phyloP scores from a whole-genome alignment of 1,284 basidiomycete genomes.

The Ustilago shanxiensis region DNA sequence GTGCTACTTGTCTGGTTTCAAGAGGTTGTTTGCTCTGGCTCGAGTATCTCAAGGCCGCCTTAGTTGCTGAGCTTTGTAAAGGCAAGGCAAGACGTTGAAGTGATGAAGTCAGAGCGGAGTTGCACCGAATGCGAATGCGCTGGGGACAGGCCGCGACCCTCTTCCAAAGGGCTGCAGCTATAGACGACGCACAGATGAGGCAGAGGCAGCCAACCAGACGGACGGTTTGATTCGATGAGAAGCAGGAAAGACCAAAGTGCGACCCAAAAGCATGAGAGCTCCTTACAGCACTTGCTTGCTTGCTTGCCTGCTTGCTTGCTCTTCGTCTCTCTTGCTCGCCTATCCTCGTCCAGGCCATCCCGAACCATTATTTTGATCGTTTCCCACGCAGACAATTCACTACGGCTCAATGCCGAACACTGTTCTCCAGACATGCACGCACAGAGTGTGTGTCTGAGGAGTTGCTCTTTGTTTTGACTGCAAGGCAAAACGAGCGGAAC shows the following conservation, averaged over 20 bases:
- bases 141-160: neutral
- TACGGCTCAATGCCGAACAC: constrained; percentile 7
- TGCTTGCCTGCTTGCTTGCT: constrained; percentile 1
- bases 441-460: too few relatives aligned
- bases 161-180: constrained; percentile 6
- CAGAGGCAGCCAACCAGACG: constrained; percentile 2
- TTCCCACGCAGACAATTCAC: neutral
- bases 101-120: neutral
- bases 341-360: neutral
- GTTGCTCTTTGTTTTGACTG: neutral
- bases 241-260: neutral
- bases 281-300: neutral
- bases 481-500: constrained; percentile 3
- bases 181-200: neutral
- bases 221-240: neutral
- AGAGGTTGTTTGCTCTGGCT: neutral
- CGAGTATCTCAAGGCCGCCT: too few relatives aligned
- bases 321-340: neutral
- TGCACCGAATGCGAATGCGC: constrained; percentile 1
- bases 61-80: too few relatives aligned
- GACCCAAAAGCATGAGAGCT: too few relatives aligned
- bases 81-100: too few relatives aligned
- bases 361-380: neutral
- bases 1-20: neutral
- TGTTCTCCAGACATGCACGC: too few relatives aligned